Base-by-base conservation (phyloP, 2,329 filamentous ascomycete species). In the Drechslerella coelobrocha region DNA sequence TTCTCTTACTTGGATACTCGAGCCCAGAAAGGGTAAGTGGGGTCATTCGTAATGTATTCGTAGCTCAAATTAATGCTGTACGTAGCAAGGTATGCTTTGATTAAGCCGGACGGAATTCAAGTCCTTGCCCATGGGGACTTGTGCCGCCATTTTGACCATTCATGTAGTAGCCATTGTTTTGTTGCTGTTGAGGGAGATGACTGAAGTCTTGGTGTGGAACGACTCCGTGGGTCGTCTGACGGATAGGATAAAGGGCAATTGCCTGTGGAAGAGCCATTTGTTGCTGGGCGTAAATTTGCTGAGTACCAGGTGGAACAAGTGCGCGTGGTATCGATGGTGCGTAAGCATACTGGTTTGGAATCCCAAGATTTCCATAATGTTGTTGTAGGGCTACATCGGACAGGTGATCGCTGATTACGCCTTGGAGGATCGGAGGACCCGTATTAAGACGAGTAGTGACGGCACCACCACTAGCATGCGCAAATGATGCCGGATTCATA, bases 401-500 rank as follows among this genome's bases (percentile, higher is more conserved):
- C 21, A 71, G 59, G 31, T 71, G 66, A 23, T 71, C 66, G 41
- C 66, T 71, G 23, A 71, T 71, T 5, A 71, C 66, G 14, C 66
- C 66, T 27, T 71, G 66, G 1, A 71, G 53, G 14, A 71, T 71
- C 53, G 66, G 66, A 29, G 66, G 66, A 4, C 66, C 66, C 6
- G 66, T 62, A 10, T 54, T 71, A 24, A 71, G 48, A 27, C 66
- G 66, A 1, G 47, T 43, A 2, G 56, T 53, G 23, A 63, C 55
- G 0, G 66, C 26, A 27, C 53, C 41, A n/a, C 66, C 59, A 14
- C 86, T 87, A 17, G 90, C 89, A 73, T 88, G 92, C 23, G 90
- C 90, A 79, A 97, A 97, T 0, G 93, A 97, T 3, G 93, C 94
- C 6, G 94, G 94, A 78, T 99, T 99, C 79, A 99, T 96, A 2